A percentile compares a stretch with the other conserved stretches of the same genome.
Evolutionary conservation across 1,284 basidiomycete genomes (phyloP).

Genomic region (Ustilago loliicola): DNA sequence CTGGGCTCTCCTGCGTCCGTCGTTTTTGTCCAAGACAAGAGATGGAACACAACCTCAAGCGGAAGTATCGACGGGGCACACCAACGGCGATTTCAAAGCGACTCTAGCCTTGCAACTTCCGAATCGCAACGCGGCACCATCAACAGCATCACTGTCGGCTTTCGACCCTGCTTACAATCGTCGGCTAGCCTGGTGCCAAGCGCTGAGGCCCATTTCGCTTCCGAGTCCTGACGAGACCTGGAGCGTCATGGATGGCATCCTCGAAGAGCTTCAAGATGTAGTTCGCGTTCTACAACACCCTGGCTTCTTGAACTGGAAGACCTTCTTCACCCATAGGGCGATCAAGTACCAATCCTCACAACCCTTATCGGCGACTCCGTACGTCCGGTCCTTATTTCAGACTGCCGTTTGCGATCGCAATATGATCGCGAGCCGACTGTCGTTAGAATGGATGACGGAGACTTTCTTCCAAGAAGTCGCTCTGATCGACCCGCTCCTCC

Average conservation of each 20-base stretch:
- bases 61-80: not conserved
- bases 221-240: constrained; percentile 75
- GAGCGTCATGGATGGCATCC: constrained; percentile 73
- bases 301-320: constrained; percentile 39
- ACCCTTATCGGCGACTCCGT: constrained; percentile 29
- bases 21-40: not conserved
- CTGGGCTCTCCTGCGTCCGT: constrained; percentile 23
- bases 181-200: constrained; percentile 80
- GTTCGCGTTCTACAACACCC: constrained; percentile 35
- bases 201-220: constrained; percentile 77
- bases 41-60: not conserved
- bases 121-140: constrained; percentile 55
- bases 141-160: constrained; percentile 75
- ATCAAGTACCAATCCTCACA: constrained; percentile 31
- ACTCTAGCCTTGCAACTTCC: constrained; percentile 19
- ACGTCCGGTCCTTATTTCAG: constrained; percentile 47
- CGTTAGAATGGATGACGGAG: constrained; percentile 46
- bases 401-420: constrained; percentile 51
- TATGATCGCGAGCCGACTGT: constrained; percentile 47
- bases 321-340: constrained; percentile 44
- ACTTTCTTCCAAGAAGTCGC: constrained; percentile 50
- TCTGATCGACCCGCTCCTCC: constrained; percentile 41
- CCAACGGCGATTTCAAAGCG: not conserved
- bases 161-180: constrained; percentile 81
- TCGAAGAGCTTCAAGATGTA: constrained; percentile 76